Evolutionary conservation across 2,329 filamentous ascomycete genomes (phyloP), one percentile per base, ranked within the genome.

Genomic region (Knufia fluminis): DNA sequence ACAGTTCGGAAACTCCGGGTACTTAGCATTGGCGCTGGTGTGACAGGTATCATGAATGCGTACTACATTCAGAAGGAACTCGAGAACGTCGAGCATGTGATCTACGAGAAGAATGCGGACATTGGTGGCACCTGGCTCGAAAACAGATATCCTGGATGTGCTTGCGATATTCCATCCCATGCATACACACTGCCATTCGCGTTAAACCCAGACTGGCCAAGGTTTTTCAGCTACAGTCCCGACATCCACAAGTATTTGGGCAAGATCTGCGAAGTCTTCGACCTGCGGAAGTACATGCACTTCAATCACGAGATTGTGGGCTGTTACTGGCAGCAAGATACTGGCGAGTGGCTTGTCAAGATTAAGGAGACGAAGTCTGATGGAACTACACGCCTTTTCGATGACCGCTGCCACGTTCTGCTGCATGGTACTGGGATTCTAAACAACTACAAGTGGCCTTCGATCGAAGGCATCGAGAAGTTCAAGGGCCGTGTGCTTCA

Each of bases 11-110:
- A 68, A 53, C 50, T 76, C 20, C 70, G 66, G 36, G 68, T 74
- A 2, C 52, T 76, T 33, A 73, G 68, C 7, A 72, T 75, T 48
- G 72, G 72, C 24, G 72, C 68, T 3, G 72, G 72, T 4, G 63
- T 74, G 1, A 69, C 67, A 8, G 45, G 82, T 72, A 8, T 85
- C 82, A 47, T 83, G 81, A 55, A 89, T 75, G 87, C 88, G 91
- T 56, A 56, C 22, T 50, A 54, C 31, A 56, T 58, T n/a, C 54
- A 58, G 32, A 56, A 56, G 42, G 36, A 52, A 14, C 49, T 56
- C 16, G 42, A 56, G 36, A 59, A 58, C 46, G 53, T 61, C 7
- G 58, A 61, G 38, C 55, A 61, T 39, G 52, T 54, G 3, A 57
- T 62, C 22, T 63, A 61, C 17, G 60, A 62, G 42, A 60, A 59